Conservation (phyloP, 1,284 basidiomycete species). For the Gymnopus androsaceus region DNA sequence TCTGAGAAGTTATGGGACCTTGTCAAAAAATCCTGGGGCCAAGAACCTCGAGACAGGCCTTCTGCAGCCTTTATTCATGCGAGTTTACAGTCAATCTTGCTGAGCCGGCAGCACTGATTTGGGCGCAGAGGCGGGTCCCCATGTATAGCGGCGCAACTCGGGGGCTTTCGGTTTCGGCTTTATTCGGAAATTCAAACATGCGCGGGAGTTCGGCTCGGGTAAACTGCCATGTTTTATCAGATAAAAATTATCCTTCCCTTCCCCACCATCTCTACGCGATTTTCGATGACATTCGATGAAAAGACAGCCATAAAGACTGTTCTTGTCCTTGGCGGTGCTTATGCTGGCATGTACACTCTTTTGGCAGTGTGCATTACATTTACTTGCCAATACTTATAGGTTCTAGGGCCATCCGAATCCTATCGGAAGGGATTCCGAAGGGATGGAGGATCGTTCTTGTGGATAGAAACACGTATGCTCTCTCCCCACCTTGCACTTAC, state of each 20-base stretch:
- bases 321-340: conserved; percentile 61
- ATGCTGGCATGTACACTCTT: conserved; percentile 54
- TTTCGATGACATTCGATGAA: not conserved
- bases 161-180: too few species aligned
- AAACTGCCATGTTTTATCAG: too few species aligned
- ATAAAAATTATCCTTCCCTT: not conserved
- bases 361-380: not conserved
- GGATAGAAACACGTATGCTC: conserved; percentile 64
- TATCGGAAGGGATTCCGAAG: conserved; percentile 56
- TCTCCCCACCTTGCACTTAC: not conserved
- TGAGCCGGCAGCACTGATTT: too few species aligned
- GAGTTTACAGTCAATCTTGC: too few species aligned
- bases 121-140: too few species aligned
- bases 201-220: too few species aligned
- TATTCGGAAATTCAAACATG: too few species aligned
- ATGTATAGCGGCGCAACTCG: too few species aligned
- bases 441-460: conserved; percentile 71
- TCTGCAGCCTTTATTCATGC: not conserved
- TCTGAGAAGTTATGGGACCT: conserved; percentile 2
- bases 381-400: conserved; percentile 31
- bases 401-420: conserved; percentile 55
- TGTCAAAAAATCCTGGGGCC: not conserved
- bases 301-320: conserved; percentile 44
- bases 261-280: not conserved
- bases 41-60: not conserved